These are phyloP conservation scores for Combretum micranthum DNA, from an alignment of 345 rosid genomes.

Conservation along the genomic window DNA sequence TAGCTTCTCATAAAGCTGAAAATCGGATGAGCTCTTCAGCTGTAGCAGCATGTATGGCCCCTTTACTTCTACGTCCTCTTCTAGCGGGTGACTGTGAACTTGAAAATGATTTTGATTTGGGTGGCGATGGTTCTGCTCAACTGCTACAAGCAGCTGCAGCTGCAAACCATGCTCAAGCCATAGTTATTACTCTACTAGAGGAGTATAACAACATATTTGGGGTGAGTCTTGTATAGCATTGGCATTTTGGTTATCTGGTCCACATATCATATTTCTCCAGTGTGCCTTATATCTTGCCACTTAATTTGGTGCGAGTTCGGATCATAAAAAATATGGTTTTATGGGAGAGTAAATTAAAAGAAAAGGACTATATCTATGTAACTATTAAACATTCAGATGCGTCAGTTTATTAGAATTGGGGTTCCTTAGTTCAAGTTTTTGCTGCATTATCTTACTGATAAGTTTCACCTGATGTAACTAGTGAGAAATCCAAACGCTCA, in stretches of 20 bases:
- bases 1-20: slow-evolving; percentile 66
- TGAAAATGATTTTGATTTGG: slow-evolving; percentile 83
- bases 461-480: too few relatives aligned
- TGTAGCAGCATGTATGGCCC: slow-evolving; percentile 99
- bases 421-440: too few relatives aligned
- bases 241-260: neutral
- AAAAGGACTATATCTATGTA: too few relatives aligned
- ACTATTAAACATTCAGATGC: neutral
- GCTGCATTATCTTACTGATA: too few relatives aligned
- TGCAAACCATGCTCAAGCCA: slow-evolving; percentile 99
- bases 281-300: neutral
- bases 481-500: too few relatives aligned
- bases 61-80: slow-evolving; percentile 97
- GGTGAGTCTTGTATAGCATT: slow-evolving; percentile 38
- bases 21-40: slow-evolving; percentile 97
- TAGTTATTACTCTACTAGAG: slow-evolving; percentile 80
- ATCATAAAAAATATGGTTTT: too few relatives aligned
- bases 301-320: too few relatives aligned
- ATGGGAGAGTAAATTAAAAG: too few relatives aligned
- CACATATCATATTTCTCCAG: neutral
- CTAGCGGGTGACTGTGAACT: slow-evolving; percentile 94
- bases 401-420: neutral
- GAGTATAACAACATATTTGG: slow-evolving; percentile 81
- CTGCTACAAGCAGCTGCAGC: slow-evolving; percentile 98
- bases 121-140: slow-evolving; percentile 91